Evolutionary conservation across 768 basidiomycete genomes (phyloP).

Genomic region (Boletus insuetus): DNA sequence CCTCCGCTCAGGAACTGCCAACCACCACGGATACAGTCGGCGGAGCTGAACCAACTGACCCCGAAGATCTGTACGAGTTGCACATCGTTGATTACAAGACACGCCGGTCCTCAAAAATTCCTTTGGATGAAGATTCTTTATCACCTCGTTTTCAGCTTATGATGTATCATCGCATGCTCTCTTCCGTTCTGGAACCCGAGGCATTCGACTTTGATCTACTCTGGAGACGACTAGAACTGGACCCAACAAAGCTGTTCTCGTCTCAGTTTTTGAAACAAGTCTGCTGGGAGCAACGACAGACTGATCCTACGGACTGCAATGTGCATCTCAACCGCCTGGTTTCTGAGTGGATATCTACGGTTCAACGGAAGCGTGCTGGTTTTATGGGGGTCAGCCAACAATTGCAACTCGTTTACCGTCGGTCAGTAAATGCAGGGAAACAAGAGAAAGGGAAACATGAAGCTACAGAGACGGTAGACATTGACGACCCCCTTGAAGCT

Average conservation of each 20-base stretch:
- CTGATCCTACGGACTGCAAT: slow-evolving; percentile 15
- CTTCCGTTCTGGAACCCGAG: slow-evolving; percentile 43
- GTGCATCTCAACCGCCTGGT: slow-evolving; percentile 33
- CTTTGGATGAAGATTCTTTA: slow-evolving; percentile 54
- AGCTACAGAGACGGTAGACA: not conserved
- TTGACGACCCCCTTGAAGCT: slow-evolving; percentile 12
- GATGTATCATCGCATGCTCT: slow-evolving; percentile 70
- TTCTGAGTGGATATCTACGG: slow-evolving; percentile 30
- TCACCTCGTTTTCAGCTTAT: slow-evolving; percentile 70
- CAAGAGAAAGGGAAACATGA: not conserved
- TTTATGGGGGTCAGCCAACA: slow-evolving; percentile 33
- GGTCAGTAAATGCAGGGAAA: slow-evolving; percentile 5
- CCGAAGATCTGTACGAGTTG: slow-evolving; percentile 29
- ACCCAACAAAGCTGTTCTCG: slow-evolving; percentile 48
- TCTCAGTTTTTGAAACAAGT: slow-evolving; percentile 41
- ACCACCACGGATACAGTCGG: not conserved
- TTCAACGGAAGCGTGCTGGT: slow-evolving; percentile 20
- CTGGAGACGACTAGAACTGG: slow-evolving; percentile 47
- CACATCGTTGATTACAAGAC: slow-evolving; percentile 72
- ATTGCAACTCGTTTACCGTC: slow-evolving; percentile 43
- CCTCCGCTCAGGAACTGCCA: not conserved
- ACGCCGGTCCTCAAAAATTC: slow-evolving; percentile 47
- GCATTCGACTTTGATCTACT: slow-evolving; percentile 50
- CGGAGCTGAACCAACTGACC: not conserved
- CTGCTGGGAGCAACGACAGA: slow-evolving; percentile 15